Evolutionary conservation across 768 basidiomycete species (phyloP).

Genomic region (Boletus pseudo-olivaceus): DNA sequence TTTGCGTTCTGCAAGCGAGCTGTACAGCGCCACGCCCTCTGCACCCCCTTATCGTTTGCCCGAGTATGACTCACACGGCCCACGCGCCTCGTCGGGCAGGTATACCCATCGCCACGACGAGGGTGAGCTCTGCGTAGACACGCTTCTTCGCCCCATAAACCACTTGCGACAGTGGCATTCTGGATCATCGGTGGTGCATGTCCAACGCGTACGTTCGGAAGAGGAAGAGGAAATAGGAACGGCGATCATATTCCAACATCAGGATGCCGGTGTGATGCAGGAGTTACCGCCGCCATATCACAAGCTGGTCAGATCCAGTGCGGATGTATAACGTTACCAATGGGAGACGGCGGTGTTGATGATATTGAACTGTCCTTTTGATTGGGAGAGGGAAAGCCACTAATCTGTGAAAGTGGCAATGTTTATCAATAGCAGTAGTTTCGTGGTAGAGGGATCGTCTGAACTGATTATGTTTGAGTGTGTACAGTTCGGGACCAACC

Average conservation of each 20-base stretch:
- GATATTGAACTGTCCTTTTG: neutral
- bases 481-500: neutral
- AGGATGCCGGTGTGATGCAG: slow-evolving; percentile 13
- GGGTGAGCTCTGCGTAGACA: neutral
- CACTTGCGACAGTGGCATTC: slow-evolving; percentile 24
- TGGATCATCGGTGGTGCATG: slow-evolving; percentile 9
- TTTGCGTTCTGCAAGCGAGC: slow-evolving; percentile 26
- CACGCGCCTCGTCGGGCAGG: neutral
- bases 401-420: neutral
- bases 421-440: neutral
- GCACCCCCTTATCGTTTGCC: neutral
- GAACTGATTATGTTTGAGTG: neutral
- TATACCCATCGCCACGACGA: neutral
- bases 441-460: neutral
- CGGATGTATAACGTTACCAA: neutral
- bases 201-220: neutral
- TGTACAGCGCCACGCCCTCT: slow-evolving; percentile 7
- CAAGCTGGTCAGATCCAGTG: slow-evolving; percentile 3
- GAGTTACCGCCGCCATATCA: slow-evolving; percentile 29
- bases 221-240: neutral
- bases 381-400: neutral
- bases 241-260: slow-evolving; percentile 15
- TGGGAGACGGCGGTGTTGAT: neutral
- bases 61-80: neutral
- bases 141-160: neutral